These are phyloP conservation scores for Phaeomoniella chlamydospora DNA, from an alignment of 2,329 filamentous ascomycete species.

Conservation along the genomic window DNA sequence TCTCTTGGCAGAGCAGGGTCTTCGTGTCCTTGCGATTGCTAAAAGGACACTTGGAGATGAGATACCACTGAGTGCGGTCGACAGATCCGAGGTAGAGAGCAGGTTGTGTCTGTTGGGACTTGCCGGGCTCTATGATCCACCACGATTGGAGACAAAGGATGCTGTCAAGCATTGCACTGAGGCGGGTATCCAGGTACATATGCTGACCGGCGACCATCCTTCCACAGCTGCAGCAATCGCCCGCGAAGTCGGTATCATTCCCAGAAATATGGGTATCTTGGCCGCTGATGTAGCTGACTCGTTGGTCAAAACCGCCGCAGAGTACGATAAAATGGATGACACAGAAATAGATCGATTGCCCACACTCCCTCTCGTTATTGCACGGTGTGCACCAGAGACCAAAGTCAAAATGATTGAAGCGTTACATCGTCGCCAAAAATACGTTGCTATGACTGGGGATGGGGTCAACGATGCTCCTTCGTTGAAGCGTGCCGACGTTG, in stretches of 20 bases:
- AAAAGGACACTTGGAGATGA: constrained; percentile 6
- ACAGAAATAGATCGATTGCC: constrained; percentile 49
- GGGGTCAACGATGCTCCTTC: constrained; percentile 80
- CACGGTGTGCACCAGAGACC: constrained; percentile 70
- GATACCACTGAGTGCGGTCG: constrained; percentile 15
- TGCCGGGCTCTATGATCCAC: constrained; percentile 47
- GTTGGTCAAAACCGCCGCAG: constrained; percentile 40
- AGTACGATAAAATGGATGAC: constrained; percentile 39
- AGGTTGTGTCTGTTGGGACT: constrained; percentile 43
- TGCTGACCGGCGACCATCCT: constrained; percentile 43
- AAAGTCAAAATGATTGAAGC: constrained; percentile 89
- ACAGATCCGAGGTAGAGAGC: constrained; percentile 35
- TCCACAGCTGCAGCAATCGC: constrained; percentile 43
- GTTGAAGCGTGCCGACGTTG: constrained; percentile 66
- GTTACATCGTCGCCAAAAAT: constrained; percentile 59
- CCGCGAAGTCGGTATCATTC: constrained; percentile 41
- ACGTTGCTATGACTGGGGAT: constrained; percentile 79
- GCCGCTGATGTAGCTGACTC: constrained; percentile 29
- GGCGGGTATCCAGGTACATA: constrained; percentile 43
- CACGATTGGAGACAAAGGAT: constrained; percentile 41
- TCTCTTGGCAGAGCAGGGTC: constrained; percentile 40
- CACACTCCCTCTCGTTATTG: constrained; percentile 66
- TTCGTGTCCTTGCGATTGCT: constrained; percentile 46
- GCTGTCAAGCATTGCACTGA: constrained; percentile 38
- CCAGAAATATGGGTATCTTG: constrained; percentile 27